Percentiles rank a stretch among this genome's conserved stretches.
phyloP scores from a whole-genome alignment of 768 basidiomycete species.

The Agaricus subrufescens region DNA sequence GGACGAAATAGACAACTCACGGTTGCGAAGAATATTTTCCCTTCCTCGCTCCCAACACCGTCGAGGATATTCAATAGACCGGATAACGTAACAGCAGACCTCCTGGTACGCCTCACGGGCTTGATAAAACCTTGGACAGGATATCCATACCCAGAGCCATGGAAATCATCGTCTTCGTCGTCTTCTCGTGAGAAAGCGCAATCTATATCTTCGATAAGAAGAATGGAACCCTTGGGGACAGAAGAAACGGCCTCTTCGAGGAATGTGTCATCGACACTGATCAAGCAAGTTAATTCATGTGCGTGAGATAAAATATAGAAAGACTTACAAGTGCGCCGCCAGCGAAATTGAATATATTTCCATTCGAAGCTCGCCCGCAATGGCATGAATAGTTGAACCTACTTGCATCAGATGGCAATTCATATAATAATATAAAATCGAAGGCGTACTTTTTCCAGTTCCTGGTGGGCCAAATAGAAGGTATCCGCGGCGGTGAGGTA shows the following conservation, averaged over 20 bases:
- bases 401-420: constrained; percentile 18
- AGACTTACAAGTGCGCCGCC: constrained; percentile 39
- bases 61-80: constrained; percentile 57
- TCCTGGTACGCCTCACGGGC: constrained; percentile 9
- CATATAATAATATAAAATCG: neutral
- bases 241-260: constrained; percentile 40
- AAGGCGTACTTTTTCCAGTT: constrained; percentile 50
- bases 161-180: constrained; percentile 20
- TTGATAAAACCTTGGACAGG: neutral
- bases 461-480: constrained; percentile 58
- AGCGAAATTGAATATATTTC: constrained; percentile 72
- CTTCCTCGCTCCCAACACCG: constrained; percentile 58
- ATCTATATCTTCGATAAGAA: constrained; percentile 59
- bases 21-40: constrained; percentile 58
- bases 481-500: constrained; percentile 55
- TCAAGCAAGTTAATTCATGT: constrained; percentile 6
- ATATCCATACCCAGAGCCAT: neutral
- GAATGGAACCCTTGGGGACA: constrained; percentile 48
- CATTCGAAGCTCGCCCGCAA: constrained; percentile 66
- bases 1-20: constrained; percentile 21
- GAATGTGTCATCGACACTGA: constrained; percentile 45
- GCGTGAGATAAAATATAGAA: neutral
- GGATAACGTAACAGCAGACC: constrained; percentile 43
- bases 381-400: constrained; percentile 52
- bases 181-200: constrained; percentile 52